phyloP scores from a whole-genome alignment of 2,329 filamentous ascomycete species.

The Trichoderma endophyticum region DNA sequence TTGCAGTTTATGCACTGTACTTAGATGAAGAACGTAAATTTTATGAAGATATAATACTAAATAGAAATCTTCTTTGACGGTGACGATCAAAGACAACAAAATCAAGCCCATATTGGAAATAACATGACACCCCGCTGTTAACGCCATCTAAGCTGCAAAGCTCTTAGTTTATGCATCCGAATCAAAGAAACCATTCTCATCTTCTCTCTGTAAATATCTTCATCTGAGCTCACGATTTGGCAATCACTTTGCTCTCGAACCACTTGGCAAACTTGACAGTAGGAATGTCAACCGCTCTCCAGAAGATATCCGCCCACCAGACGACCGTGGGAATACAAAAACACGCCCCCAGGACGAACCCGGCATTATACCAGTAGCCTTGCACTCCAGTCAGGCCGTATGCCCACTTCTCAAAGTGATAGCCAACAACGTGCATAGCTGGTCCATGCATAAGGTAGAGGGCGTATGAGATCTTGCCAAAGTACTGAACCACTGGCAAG shows the following conservation, averaged over 20 bases:
- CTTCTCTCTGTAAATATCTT: neutral
- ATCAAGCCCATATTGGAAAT: neutral
- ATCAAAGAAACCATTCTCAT: neutral
- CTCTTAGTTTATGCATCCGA: neutral
- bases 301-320: conserved; percentile 56
- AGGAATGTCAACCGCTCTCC: conserved; percentile 53
- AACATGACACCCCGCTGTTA: neutral
- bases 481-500: conserved; percentile 49
- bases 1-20: neutral
- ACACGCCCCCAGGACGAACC: conserved; percentile 45
- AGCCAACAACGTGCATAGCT: conserved; percentile 51
- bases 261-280: conserved; percentile 56
- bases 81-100: neutral
- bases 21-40: neutral
- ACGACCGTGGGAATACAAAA: conserved; percentile 52
- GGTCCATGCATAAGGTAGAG: conserved; percentile 61
- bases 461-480: conserved; percentile 59
- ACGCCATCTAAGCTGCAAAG: conserved; percentile 2
- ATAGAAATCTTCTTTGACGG: neutral
- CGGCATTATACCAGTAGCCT: conserved; percentile 42
- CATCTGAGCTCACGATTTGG: conserved; percentile 27
- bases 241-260: conserved; percentile 46
- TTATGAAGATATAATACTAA: neutral
- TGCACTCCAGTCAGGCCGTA: conserved; percentile 48
- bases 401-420: conserved; percentile 47